Percentiles rank a stretch among this genome's conserved stretches.
phyloP scores from a whole-genome alignment of 805 yeast species.

The Groenewaldozyma tartarivorans region DNA sequence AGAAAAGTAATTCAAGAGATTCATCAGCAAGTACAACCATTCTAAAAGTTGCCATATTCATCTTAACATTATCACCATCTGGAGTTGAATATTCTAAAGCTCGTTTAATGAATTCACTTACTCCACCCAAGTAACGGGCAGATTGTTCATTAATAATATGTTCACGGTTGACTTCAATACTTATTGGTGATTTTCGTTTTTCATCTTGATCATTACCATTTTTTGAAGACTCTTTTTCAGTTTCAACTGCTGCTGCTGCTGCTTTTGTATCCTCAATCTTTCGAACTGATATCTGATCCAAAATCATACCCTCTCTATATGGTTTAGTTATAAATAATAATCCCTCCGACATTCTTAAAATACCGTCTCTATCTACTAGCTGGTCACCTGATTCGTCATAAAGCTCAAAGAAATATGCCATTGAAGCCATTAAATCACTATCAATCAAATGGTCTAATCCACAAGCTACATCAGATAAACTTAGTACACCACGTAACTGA shows the following conservation, averaged over 20 bases:
- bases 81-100: conserved; percentile 85
- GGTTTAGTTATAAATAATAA: conserved; percentile 73
- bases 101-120: conserved; percentile 75
- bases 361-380: conserved; percentile 64
- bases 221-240: neutral
- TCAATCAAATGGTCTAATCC: conserved; percentile 67
- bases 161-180: too few species aligned
- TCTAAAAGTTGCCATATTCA: conserved; percentile 80
- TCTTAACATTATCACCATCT: conserved; percentile 51
- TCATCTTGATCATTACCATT: conserved; percentile 48
- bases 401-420: conserved; percentile 69
- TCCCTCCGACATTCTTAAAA: conserved; percentile 81
- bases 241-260: conserved; percentile 4
- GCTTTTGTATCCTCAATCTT: conserved; percentile 39
- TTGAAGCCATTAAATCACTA: conserved; percentile 65
- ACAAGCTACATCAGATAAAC: conserved; percentile 56
- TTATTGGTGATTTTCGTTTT: neutral
- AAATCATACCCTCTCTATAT: conserved; percentile 58
- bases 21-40: conserved; percentile 94
- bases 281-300: conserved; percentile 55
- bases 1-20: conserved; percentile 78
- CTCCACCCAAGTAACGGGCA: conserved; percentile 67
- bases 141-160: conserved; percentile 24
- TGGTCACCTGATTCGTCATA: conserved; percentile 57
- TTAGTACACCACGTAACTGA: conserved; percentile 40